Evolutionary conservation across 2,329 filamentous ascomycete species (phyloP).

Genomic region (Beauveria medogensis): DNA sequence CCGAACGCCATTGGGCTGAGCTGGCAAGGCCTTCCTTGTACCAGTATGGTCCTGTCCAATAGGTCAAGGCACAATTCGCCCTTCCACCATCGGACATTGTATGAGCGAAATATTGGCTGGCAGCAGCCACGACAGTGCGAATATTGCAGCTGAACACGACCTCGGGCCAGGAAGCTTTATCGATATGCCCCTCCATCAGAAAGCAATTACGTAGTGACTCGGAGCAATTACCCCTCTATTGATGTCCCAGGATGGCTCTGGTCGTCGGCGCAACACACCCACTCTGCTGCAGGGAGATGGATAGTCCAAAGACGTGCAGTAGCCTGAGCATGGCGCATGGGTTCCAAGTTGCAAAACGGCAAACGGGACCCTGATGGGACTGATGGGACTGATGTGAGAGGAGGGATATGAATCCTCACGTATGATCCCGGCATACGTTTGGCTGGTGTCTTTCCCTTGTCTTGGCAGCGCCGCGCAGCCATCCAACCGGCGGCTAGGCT

Average conservation of each 20-base stretch:
- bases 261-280: conserved; percentile 5
- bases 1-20: background rate
- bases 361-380: conserved; percentile 2
- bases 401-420: background rate
- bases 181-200: conserved; percentile 5
- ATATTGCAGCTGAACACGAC: background rate
- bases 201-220: background rate
- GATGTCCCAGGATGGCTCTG: background rate
- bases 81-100: background rate
- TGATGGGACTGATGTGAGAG: background rate
- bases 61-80: too few species aligned
- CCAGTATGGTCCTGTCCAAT: background rate
- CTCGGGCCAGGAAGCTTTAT: background rate
- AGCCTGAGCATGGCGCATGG: background rate
- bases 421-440: background rate
- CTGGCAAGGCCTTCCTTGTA: background rate
- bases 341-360: background rate
- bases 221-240: conserved; percentile 6
- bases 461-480: background rate
- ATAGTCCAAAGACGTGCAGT: conserved; percentile 4
- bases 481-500: conserved; percentile 4
- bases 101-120: background rate
- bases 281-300: conserved; percentile 3
- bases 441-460: background rate
- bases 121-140: background rate